A percentile compares a stretch with the other conserved stretches of the same genome.
Evolutionary conservation across 352 stramenopile species (phyloP).

Genomic region (Phytopythium montanum): DNA sequence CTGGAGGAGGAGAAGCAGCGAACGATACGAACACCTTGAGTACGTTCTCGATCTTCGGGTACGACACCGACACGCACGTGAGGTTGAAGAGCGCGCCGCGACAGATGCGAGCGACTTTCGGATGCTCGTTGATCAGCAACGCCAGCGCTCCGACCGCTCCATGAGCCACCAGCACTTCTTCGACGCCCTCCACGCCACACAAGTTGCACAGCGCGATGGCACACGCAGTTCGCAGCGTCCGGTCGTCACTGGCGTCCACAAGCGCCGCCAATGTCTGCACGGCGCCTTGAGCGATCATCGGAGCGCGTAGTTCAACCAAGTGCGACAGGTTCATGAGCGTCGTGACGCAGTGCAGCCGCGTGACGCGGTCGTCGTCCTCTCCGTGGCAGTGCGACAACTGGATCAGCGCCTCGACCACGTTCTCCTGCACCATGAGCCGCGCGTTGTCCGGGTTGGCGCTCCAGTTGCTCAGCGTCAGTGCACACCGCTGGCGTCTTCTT

Average conservation of each 20-base stretch:
- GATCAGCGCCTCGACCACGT: conserved; percentile 83
- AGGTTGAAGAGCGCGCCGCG: conserved; percentile 86
- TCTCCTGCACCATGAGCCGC: conserved; percentile 83
- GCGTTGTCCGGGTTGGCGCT: conserved; percentile 85
- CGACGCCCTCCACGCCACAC: conserved; percentile 73
- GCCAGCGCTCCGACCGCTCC: conserved; percentile 77
- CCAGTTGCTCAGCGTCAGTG: conserved; percentile 86
- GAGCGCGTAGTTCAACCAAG: conserved; percentile 46
- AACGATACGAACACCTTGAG: conserved; percentile 73
- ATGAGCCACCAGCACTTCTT: conserved; percentile 78
- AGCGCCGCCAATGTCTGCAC: conserved; percentile 77
- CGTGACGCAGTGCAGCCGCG: conserved; percentile 72
- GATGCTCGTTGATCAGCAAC: conserved; percentile 75
- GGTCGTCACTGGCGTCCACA: conserved; percentile 59
- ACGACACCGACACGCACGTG: conserved; percentile 82
- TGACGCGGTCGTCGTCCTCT: conserved; percentile 56
- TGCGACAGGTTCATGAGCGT: conserved; percentile 85
- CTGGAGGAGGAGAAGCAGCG: conserved; percentile 36
- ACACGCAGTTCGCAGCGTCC: conserved; percentile 67
- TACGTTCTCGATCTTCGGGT: conserved; percentile 84
- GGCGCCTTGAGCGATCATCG: conserved; percentile 67
- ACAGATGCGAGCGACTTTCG: conserved; percentile 62
- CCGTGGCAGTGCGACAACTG: conserved; percentile 34
- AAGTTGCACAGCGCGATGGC: conserved; percentile 86
- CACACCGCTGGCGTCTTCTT: conserved; percentile 60